These are phyloP conservation scores for Pluteus cervinus DNA, from an alignment of 768 basidiomycete species.

Conservation along the genomic window DNA sequence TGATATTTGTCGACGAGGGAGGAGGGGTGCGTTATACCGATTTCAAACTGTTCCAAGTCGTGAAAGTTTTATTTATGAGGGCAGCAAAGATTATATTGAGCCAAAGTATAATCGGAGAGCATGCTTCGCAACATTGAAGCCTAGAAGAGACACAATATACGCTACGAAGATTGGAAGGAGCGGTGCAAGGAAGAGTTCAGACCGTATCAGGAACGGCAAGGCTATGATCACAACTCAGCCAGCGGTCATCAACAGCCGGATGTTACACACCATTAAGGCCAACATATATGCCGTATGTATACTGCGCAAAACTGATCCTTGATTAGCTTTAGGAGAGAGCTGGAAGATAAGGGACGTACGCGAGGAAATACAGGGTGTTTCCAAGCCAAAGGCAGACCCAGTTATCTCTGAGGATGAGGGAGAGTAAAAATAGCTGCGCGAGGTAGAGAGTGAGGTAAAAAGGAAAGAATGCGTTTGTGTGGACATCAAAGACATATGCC, in stretches of 20 bases:
- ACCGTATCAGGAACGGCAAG: slow-evolving; percentile 89
- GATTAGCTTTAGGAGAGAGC: slow-evolving; percentile 5
- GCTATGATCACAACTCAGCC: slow-evolving; percentile 39
- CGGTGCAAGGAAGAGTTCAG: slow-evolving; percentile 87
- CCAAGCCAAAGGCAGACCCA: slow-evolving; percentile 96
- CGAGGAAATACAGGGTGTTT: slow-evolving; percentile 87
- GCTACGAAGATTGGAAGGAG: slow-evolving; percentile 80
- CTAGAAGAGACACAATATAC: slow-evolving; percentile 81
- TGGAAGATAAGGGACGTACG: slow-evolving; percentile 39
- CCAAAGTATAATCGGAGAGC: slow-evolving; percentile 81
- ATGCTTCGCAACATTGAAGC: slow-evolving; percentile 85
- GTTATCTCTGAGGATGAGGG: slow-evolving; percentile 74
- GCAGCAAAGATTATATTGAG: no score
- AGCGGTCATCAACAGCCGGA: slow-evolving; percentile 1
- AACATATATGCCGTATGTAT: slow-evolving; percentile 86
- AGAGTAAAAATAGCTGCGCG: slow-evolving; percentile 81
- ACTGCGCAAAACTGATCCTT: slow-evolving; percentile 81
- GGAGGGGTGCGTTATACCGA: no score
- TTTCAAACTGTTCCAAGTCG: no score
- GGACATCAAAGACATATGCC: slow-evolving; percentile 96
- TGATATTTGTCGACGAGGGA: no score
- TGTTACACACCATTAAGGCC: slow-evolving; percentile 74
- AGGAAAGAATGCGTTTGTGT: slow-evolving; percentile 96
- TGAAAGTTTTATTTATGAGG: no score
- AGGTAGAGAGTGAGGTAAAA: slow-evolving; percentile 87